Conservation (phyloP, 331 rosid genomes). For the Erythrophleum ivorense region DNA sequence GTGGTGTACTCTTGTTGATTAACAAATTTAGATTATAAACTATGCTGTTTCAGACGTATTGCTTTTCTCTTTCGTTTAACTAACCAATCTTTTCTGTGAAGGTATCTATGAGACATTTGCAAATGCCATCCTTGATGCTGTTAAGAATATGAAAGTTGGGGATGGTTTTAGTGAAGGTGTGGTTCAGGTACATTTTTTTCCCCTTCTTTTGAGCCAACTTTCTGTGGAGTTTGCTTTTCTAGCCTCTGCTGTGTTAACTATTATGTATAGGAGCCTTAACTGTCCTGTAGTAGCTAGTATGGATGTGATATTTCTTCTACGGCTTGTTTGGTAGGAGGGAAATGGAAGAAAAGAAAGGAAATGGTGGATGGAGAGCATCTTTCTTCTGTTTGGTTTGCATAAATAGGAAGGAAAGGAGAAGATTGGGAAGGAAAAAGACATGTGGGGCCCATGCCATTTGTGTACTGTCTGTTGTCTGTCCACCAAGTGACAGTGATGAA, state of each 20-base stretch:
- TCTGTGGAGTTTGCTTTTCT: constrained; percentile 27
- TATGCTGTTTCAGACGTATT: not conserved
- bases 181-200: constrained; percentile 62
- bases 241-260: constrained; percentile 16
- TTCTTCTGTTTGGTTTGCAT: not conserved
- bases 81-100: constrained; percentile 43
- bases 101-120: constrained; percentile 90
- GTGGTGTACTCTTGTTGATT: constrained; percentile 15
- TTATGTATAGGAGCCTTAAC: constrained; percentile 8
- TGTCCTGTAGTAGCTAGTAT: constrained; percentile 1
- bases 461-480: not conserved
- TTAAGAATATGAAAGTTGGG: constrained; percentile 86
- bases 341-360: not conserved
- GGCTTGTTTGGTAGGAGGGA: not conserved
- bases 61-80: not conserved
- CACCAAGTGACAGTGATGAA: too few species aligned
- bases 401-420: not conserved
- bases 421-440: not conserved
- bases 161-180: constrained; percentile 93
- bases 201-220: constrained; percentile 32
- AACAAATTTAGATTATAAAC: constrained; percentile 2
- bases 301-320: not conserved
- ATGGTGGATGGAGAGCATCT: not conserved
- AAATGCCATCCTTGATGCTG: constrained; percentile 72
- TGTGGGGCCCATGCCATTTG: not conserved